Evolutionary conservation across 2,329 filamentous ascomycete species (phyloP).

Genomic region (Trichoderma asperellum): DNA sequence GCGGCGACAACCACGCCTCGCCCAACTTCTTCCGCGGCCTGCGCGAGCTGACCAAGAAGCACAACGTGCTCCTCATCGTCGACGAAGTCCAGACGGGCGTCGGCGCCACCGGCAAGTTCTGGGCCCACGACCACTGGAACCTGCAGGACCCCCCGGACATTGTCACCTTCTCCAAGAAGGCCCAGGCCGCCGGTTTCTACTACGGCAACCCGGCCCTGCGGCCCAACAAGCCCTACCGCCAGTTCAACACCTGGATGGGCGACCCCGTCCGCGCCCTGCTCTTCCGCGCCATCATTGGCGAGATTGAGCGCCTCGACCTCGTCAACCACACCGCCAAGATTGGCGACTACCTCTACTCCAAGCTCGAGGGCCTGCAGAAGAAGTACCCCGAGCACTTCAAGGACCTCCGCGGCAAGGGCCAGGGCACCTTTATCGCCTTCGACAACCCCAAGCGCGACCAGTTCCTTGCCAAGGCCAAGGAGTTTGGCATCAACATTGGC

Average conservation of each 20-base stretch:
- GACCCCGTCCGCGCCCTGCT: slow-evolving; percentile 83
- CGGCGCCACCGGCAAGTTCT: slow-evolving; percentile 91
- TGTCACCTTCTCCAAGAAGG: slow-evolving; percentile 95
- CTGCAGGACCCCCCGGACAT: slow-evolving; percentile 81
- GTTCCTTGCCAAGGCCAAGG: slow-evolving; percentile 79
- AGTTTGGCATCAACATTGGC: slow-evolving; percentile 82
- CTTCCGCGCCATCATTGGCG: slow-evolving; percentile 83
- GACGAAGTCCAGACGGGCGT: slow-evolving; percentile 95
- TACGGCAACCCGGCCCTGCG: slow-evolving; percentile 78
- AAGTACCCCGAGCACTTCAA: slow-evolving; percentile 77
- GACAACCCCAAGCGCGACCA: slow-evolving; percentile 80
- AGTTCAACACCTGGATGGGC: slow-evolving; percentile 98
- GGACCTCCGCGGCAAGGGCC: slow-evolving; percentile 84
- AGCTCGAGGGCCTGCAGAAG: slow-evolving; percentile 67
- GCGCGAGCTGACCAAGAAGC: slow-evolving; percentile 75
- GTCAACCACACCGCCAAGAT: slow-evolving; percentile 77
- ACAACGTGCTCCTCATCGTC: slow-evolving; percentile 83
- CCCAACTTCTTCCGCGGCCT: slow-evolving; percentile 85
- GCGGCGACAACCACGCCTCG: slow-evolving; percentile 91
- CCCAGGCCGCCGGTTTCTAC: slow-evolving; percentile 91
- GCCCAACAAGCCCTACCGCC: slow-evolving; percentile 91
- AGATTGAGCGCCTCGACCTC: slow-evolving; percentile 76
- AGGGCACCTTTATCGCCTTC: slow-evolving; percentile 92
- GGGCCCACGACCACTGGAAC: slow-evolving; percentile 96
- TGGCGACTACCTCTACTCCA: slow-evolving; percentile 76